Base-by-base conservation (phyloP, 495 filamentous ascomycete species). In the Tuber melanosporum region DNA sequence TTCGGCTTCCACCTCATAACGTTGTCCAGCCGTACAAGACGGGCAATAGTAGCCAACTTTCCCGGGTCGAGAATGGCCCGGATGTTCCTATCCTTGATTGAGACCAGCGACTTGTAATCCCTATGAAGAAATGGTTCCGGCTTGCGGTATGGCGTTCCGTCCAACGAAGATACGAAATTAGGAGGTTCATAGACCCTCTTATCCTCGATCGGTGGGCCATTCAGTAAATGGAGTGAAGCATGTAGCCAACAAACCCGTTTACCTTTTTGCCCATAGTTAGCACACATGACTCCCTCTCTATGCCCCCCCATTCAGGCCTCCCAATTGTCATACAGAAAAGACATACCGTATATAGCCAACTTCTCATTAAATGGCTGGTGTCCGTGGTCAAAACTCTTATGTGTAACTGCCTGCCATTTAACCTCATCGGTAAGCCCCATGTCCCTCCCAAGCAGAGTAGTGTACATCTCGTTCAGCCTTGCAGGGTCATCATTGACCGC, bases 301-400 rank as follows among this genome's bases (percentile, higher is more conserved):
- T 46, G 44, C 42, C 45, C 39, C 39, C 39, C 69, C 71, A 73
- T 32, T 74, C 72, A 73, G n/a, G 39, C 46, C 45, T 32, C 41
- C 66, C 70, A 72, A 32, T 70, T 45, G 15, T 49, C n/a, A 36
- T 45, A 49, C 19, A 70, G 17, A 75, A 45, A 15, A 41, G 62
- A 81, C 90, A 81, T 89, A 97, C 95, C 95, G 52, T 97, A 86
- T 78, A 92, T 94, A n/a, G 92, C 91, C 84, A 99, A 87, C 75
- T 94, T 90, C 77, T 97, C 94, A 84, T 98, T 99, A 86, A 92
- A 97, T 17, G 94, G 94, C 86, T 94, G 90, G 82, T 93, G 87
- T 71, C 94, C 95, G 81, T 98, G 93, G 85, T 98, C 95, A 84
- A 97, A 98, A 85, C 93, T 97, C 90, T 98, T 98, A 85, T 99